Conservation (phyloP, 495 filamentous ascomycete species). For the Trypethelium eluteriae region DNA sequence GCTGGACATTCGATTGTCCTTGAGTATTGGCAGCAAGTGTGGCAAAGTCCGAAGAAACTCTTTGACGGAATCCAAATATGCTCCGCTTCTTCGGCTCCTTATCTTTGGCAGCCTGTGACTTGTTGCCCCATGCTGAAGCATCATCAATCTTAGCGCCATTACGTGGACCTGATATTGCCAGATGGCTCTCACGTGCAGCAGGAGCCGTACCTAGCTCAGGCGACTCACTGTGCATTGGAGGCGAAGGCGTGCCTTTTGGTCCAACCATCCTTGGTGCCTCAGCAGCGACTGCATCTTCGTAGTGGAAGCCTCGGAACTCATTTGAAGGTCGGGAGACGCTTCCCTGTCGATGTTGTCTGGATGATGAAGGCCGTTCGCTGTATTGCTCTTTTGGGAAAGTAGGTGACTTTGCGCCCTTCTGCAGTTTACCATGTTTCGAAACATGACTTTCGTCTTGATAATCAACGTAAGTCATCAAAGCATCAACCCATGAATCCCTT, state of each 20-base stretch:
- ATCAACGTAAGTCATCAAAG: slow-evolving; percentile 85
- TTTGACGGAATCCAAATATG: slow-evolving; percentile 78
- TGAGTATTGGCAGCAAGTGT: slow-evolving; percentile 8
- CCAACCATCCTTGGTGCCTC: slow-evolving; percentile 54
- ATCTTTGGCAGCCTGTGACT: slow-evolving; percentile 56
- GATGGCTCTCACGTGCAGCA: slow-evolving; percentile 22
- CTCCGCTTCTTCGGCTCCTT: slow-evolving; percentile 80
- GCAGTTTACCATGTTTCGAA: slow-evolving; percentile 26
- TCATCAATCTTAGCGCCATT: slow-evolving; percentile 83
- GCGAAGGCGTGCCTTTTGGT: slow-evolving; percentile 41
- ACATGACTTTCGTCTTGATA: slow-evolving; percentile 38
- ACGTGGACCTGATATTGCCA: slow-evolving; percentile 72
- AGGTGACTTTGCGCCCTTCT: not conserved
- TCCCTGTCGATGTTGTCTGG: not conserved
- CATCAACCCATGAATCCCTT: slow-evolving; percentile 88
- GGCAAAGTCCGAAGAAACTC: slow-evolving; percentile 54
- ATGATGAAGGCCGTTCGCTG: not conserved
- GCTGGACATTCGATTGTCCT: slow-evolving; percentile 11
- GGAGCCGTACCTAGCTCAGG: slow-evolving; percentile 19
- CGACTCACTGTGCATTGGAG: slow-evolving; percentile 18
- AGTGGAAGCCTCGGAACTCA: slow-evolving; percentile 69
- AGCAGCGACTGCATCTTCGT: slow-evolving; percentile 72
- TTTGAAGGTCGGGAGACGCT: slow-evolving; percentile 29
- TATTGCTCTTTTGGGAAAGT: slow-evolving; percentile 3
- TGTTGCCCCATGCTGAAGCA: slow-evolving; percentile 80